phyloP scores from a whole-genome alignment of 2,329 filamentous ascomycete genomes.

The Paradendryphiella salina region DNA sequence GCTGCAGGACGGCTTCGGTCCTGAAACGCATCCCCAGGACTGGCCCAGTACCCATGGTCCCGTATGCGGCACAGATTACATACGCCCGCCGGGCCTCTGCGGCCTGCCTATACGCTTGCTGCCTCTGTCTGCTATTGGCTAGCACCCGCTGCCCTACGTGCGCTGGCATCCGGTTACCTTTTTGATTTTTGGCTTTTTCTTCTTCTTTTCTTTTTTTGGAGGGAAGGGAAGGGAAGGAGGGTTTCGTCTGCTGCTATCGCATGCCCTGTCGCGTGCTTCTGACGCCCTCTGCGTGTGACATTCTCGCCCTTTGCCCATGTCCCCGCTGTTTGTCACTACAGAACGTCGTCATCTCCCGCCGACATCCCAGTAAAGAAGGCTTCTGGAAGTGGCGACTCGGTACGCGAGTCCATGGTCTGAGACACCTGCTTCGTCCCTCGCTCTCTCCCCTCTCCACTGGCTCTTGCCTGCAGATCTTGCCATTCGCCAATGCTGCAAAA shows the following conservation, averaged over 20 bases:
- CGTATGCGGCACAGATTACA: slow-evolving; percentile 9
- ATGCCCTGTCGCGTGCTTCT: not conserved
- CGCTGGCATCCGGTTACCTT: slow-evolving; percentile 3
- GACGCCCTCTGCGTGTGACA: not conserved
- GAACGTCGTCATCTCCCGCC: slow-evolving; percentile 22
- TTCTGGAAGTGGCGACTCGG: slow-evolving; percentile 23
- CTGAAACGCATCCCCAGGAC: slow-evolving; percentile 21
- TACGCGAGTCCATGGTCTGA: not conserved
- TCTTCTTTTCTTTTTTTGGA: too few relatives aligned
- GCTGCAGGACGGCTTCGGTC: slow-evolving; percentile 18
- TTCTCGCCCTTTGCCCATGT: not conserved
- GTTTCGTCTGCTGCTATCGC: not conserved
- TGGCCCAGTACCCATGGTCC: slow-evolving; percentile 8
- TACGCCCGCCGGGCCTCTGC: slow-evolving; percentile 8
- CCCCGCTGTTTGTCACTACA: slow-evolving; percentile 15
- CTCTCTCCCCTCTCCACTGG: slow-evolving; percentile 1
- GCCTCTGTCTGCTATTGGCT: not conserved
- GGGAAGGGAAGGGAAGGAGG: too few relatives aligned
- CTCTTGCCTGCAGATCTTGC: slow-evolving; percentile 10
- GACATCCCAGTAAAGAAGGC: slow-evolving; percentile 14
- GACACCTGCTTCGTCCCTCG: not conserved
- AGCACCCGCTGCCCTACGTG: slow-evolving; percentile 4
- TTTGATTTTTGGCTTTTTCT: not conserved
- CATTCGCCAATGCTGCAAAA: slow-evolving; percentile 8
- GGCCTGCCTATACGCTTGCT: not conserved